phyloP scores from a whole-genome alignment of 768 basidiomycete genomes.

The Lactarius evosmus region DNA sequence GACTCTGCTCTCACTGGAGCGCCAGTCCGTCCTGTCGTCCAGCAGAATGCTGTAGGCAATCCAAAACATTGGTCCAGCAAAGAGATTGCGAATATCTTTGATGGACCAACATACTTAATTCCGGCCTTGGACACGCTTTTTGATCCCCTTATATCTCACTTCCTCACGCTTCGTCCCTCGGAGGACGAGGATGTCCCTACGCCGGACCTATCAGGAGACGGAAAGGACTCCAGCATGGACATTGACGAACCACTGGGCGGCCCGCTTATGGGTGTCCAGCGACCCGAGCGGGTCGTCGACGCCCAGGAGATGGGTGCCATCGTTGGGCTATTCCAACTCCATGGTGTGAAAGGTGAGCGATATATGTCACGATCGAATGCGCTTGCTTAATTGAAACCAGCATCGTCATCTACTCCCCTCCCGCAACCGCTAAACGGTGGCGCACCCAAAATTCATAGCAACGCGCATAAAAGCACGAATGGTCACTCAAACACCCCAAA shows the following conservation, averaged over 20 bases:
- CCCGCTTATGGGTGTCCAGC: constrained; percentile 26
- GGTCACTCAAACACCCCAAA: constrained; percentile 12
- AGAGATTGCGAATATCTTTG: constrained; percentile 50
- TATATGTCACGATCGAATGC: background rate
- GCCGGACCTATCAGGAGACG: constrained; percentile 32
- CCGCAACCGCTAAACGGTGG: constrained; percentile 5
- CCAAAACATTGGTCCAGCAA: constrained; percentile 40
- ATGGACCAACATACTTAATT: constrained; percentile 70
- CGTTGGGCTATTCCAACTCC: constrained; percentile 58
- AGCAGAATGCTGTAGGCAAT: constrained; percentile 27
- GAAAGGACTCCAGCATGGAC: constrained; percentile 34
- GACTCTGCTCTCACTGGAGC: constrained; percentile 55
- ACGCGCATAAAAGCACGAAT: constrained; percentile 17
- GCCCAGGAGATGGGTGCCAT: constrained; percentile 58
- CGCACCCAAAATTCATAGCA: constrained; percentile 7
- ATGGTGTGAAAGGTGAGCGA: constrained; percentile 42
- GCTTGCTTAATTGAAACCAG: constrained; percentile 7
- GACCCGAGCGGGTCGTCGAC: constrained; percentile 41
- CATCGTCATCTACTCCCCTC: constrained; percentile 11
- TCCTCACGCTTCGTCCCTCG: constrained; percentile 38
- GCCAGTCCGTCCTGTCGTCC: constrained; percentile 29
- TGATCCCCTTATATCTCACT: constrained; percentile 53
- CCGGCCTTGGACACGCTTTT: constrained; percentile 74
- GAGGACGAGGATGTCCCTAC: constrained; percentile 18
- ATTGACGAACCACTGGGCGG: constrained; percentile 25